Evolutionary conservation across 108 stramenopile genomes (phyloP).

Genomic region (Nitzschia inconspicua): DNA sequence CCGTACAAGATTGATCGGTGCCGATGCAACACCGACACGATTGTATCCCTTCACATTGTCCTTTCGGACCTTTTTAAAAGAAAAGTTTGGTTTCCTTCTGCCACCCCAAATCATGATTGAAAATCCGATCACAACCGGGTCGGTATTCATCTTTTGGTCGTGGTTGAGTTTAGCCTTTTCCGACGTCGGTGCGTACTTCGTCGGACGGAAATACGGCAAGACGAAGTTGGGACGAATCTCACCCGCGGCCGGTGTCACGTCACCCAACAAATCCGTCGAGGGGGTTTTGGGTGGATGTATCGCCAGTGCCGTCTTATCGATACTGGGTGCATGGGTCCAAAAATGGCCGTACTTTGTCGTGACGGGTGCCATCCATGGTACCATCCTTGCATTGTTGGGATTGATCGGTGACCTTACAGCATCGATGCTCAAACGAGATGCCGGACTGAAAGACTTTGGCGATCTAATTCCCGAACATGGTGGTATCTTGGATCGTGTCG

Average conservation of each 20-base stretch:
- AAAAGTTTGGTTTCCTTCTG: constrained; percentile 36
- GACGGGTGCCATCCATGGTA: constrained; percentile 86
- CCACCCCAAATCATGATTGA: constrained; percentile 38
- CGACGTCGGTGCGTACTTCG: constrained; percentile 94
- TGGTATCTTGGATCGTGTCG: constrained; percentile 94
- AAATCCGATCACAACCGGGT: constrained; percentile 82
- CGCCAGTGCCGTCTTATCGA: constrained; percentile 54
- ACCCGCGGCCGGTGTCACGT: constrained; percentile 87
- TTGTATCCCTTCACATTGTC: constrained; percentile 55
- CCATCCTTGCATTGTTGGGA: constrained; percentile 72
- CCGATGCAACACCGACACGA: constrained; percentile 46
- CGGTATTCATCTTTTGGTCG: constrained; percentile 93
- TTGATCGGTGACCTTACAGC: constrained; percentile 96
- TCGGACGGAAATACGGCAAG: constrained; percentile 77
- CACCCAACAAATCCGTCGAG: constrained; percentile 97
- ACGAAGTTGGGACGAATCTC: constrained; percentile 77
- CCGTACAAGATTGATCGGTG: constrained; percentile 68
- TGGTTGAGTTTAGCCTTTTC: constrained; percentile 91
- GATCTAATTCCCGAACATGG: constrained; percentile 97
- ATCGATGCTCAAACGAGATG: constrained; percentile 95
- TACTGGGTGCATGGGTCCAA: constrained; percentile 86
- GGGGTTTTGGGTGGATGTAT: constrained; percentile 90
- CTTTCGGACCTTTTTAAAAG: constrained; percentile 45
- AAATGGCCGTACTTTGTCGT: constrained; percentile 86
- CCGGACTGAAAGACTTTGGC: constrained; percentile 95